These are phyloP conservation scores for Calonectria pseudoreteaudii DNA, from an alignment of 2,329 filamentous ascomycete genomes.

Conservation along the genomic window DNA sequence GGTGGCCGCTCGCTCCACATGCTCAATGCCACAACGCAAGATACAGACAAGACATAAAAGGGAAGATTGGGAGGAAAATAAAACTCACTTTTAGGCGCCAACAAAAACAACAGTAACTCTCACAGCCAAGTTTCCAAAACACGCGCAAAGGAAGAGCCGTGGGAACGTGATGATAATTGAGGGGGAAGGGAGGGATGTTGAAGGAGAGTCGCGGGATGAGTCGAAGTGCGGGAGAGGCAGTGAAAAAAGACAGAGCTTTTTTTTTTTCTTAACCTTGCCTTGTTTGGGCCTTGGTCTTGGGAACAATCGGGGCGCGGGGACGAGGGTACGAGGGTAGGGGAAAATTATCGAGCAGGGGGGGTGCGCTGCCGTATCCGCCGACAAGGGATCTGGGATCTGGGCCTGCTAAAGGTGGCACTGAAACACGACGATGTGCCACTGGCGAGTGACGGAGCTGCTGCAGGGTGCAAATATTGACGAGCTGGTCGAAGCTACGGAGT, in stretches of 20 bases:
- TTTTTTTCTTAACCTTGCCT: slow-evolving; percentile 50
- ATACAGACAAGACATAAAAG: slow-evolving; percentile 30
- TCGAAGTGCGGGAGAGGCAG: slow-evolving; percentile 46
- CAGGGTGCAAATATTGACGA: slow-evolving; percentile 42
- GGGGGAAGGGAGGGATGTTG: slow-evolving; percentile 51
- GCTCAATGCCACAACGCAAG: slow-evolving; percentile 35
- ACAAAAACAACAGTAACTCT: slow-evolving; percentile 60
- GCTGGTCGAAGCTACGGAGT: slow-evolving; percentile 40
- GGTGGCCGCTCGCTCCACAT: slow-evolving; percentile 20
- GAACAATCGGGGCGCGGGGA: slow-evolving; percentile 47
- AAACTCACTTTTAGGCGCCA: slow-evolving; percentile 67
- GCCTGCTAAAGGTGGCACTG: slow-evolving; percentile 44
- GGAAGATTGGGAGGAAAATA: slow-evolving; percentile 27
- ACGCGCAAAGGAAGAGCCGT: slow-evolving; percentile 61
- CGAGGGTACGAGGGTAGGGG: slow-evolving; percentile 45
- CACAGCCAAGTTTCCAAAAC: slow-evolving; percentile 58
- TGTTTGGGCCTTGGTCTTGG: slow-evolving; percentile 47
- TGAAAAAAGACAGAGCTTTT: slow-evolving; percentile 50
- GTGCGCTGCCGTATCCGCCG: slow-evolving; percentile 45
- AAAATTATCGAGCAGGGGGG: slow-evolving; percentile 47
- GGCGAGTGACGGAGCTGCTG: slow-evolving; percentile 42
- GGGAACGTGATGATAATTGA: slow-evolving; percentile 53
- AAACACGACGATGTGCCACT: slow-evolving; percentile 43
- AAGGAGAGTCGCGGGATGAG: slow-evolving; percentile 49
- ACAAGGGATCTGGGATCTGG: slow-evolving; percentile 48